These are phyloP conservation scores for Byssochlamys sp. DNA, from an alignment of 2,329 filamentous ascomycete species.

Conservation along the genomic window DNA sequence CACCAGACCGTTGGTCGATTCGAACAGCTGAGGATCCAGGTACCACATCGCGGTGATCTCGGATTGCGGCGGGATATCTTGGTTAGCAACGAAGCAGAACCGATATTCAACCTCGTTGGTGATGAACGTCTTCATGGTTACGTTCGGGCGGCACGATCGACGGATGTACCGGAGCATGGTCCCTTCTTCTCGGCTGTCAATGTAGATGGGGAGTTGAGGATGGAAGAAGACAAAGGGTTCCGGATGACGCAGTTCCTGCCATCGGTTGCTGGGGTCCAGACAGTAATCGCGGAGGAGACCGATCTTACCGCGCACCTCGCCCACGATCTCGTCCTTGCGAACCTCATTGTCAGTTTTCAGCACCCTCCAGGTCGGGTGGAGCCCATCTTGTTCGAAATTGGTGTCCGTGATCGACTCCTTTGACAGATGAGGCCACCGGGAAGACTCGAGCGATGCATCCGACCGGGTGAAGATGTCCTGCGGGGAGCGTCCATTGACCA, in stretches of 20 bases:
- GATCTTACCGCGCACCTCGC: conserved; percentile 68
- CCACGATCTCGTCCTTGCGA: conserved; percentile 47
- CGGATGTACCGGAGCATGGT: conserved; percentile 80
- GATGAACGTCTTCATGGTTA: conserved; percentile 76
- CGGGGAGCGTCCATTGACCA: conserved; percentile 53
- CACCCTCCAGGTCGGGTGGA: conserved; percentile 58
- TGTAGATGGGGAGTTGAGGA: conserved; percentile 76
- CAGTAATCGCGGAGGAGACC: conserved; percentile 67
- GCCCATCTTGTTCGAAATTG: conserved; percentile 42
- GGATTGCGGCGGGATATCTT: conserved; percentile 54
- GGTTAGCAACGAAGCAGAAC: conserved; percentile 83
- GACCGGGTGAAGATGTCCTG: conserved; percentile 63
- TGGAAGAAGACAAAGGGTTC: conserved; percentile 78
- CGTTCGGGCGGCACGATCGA: conserved; percentile 82
- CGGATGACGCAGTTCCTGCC: conserved; percentile 52
- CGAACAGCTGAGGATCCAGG: conserved; percentile 31
- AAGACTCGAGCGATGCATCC: conserved; percentile 45
- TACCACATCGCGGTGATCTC: conserved; percentile 44
- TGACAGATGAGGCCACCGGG: conserved; percentile 43
- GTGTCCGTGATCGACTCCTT: conserved; percentile 46
- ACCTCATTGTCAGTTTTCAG: conserved; percentile 45
- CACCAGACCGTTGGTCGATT: conserved; percentile 29
- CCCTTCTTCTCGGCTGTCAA: conserved; percentile 81
- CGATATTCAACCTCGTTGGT: conserved; percentile 71
- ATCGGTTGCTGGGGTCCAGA: conserved; percentile 55